A percentile compares a stretch with the other conserved stretches of the same genome.
phyloP scores from a whole-genome alignment of 768 basidiomycete species.

The Boletus tomentosulus region DNA sequence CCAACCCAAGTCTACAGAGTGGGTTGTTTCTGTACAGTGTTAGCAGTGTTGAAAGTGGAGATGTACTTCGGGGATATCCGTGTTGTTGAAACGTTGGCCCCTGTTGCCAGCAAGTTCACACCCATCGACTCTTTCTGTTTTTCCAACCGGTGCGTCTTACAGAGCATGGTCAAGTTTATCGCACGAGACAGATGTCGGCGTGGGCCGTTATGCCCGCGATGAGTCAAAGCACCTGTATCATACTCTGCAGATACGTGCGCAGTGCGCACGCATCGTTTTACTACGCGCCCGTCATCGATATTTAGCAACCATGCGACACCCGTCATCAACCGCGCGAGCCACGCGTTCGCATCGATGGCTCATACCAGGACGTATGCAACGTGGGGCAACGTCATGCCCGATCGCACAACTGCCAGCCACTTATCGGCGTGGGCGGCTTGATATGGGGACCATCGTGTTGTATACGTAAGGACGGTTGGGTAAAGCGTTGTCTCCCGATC shows the following conservation, averaged over 20 bases:
- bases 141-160: neutral
- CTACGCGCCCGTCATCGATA: neutral
- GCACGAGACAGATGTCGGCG: too few species aligned
- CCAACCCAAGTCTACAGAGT: conserved; percentile 1
- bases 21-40: neutral
- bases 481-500: conserved; percentile 2
- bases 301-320: neutral
- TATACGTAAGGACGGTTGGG: conserved; percentile 7
- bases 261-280: too few species aligned
- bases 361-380: conserved; percentile 10
- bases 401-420: conserved; percentile 1
- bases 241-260: neutral
- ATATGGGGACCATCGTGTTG: neutral
- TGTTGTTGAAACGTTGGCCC: neutral
- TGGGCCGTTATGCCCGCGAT: conserved; percentile 4
- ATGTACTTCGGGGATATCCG: neutral
- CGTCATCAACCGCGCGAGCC: conserved; percentile 1
- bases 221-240: neutral
- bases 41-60: neutral
- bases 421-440: conserved; percentile 2
- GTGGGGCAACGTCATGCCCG: conserved; percentile 11
- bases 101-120: neutral
- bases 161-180: neutral
- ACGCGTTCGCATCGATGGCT: neutral
- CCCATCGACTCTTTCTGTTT: neutral